A percentile compares a stretch with the other conserved stretches of the same genome.
Evolutionary conservation across 345 rosid species (phyloP).

Genomic region (Eucalyptus curtisii): DNA sequence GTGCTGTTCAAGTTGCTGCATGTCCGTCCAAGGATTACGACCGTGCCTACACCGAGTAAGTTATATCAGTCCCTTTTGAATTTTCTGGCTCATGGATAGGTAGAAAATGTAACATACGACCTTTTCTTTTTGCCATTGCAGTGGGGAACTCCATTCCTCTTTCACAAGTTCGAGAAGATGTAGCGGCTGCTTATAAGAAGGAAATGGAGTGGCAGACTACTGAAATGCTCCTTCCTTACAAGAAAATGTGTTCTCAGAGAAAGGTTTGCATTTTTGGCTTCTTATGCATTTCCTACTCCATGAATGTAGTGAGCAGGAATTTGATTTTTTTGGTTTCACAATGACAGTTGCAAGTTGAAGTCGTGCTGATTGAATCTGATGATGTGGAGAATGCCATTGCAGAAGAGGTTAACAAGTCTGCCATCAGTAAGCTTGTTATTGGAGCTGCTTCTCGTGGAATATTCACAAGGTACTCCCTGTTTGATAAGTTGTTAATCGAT

Average conservation of each 20-base stretch:
- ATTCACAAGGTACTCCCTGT: constrained; percentile 43
- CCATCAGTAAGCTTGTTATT: constrained; percentile 55
- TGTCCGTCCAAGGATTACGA: constrained; percentile 43
- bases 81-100: not conserved
- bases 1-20: constrained; percentile 52
- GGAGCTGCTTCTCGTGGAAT: constrained; percentile 60
- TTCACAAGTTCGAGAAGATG: constrained; percentile 64
- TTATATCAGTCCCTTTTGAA: not conserved
- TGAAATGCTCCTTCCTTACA: constrained; percentile 55
- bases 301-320: not conserved
- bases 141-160: constrained; percentile 32
- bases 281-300: not conserved
- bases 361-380: constrained; percentile 45
- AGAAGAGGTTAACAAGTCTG: constrained; percentile 39
- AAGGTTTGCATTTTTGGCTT: constrained; percentile 22
- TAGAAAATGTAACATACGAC: not conserved
- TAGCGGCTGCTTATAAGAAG: constrained; percentile 65
- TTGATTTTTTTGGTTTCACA: not conserved
- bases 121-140: not conserved
- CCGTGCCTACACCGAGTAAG: constrained; percentile 88
- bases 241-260: constrained; percentile 47
- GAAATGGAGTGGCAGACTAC: constrained; percentile 52
- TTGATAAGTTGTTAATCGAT: not conserved
- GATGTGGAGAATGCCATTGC: constrained; percentile 61
- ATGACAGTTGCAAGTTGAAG: constrained; percentile 45